Conservation (phyloP, 441 rosid species). For the Biscutella laevigata region DNA sequence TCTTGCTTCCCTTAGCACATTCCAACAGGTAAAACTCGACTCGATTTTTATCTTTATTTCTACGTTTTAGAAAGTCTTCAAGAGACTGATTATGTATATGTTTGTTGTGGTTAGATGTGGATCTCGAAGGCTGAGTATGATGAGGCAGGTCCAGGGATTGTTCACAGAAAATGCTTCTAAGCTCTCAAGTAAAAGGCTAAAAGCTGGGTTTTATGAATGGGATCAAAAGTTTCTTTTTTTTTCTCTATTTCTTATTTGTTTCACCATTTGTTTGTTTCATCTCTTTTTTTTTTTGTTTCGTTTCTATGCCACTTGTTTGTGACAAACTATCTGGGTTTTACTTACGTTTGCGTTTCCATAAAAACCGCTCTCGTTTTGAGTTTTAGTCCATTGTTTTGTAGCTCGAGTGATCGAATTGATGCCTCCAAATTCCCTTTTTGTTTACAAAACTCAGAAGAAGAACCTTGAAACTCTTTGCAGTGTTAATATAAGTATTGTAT, state of each 20-base stretch:
- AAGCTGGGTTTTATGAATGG: conserved; percentile 18
- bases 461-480: conserved; percentile 19
- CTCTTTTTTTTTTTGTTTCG: conserved; percentile 19
- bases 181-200: conserved; percentile 15
- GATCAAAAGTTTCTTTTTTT: conserved; percentile 24
- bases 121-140: conserved; percentile 34
- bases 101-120: conserved; percentile 23
- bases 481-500: conserved; percentile 29
- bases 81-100: background rate
- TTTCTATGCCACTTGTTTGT: conserved; percentile 24
- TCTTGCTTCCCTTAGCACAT: conserved; percentile 35
- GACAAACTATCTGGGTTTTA: conserved; percentile 26
- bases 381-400: conserved; percentile 31
- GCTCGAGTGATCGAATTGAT: conserved; percentile 30
- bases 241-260: background rate
- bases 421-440: conserved; percentile 25
- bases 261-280: conserved; percentile 28
- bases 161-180: conserved; percentile 34
- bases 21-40: conserved; percentile 25
- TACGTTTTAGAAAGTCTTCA: too few species aligned
- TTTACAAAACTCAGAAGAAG: conserved; percentile 17
- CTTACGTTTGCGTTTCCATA: conserved; percentile 22
- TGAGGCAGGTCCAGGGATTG: conserved; percentile 35
- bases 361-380: conserved; percentile 19
- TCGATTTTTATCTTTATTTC: too few species aligned